Conservation (phyloP, 805 yeast genomes). For the Nakazawaea molendinolei region DNA sequence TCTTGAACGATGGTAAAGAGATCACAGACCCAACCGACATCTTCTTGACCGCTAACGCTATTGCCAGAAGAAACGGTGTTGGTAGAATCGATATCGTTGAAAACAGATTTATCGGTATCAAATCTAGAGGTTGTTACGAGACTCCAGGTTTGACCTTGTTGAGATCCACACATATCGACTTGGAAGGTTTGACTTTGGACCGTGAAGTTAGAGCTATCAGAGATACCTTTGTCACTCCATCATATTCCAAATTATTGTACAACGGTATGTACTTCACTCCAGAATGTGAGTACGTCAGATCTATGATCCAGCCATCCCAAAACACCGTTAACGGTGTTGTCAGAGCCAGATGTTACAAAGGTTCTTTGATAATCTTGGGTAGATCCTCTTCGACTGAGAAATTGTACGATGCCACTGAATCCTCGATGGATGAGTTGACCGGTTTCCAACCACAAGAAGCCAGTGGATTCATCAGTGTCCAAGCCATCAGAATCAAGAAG, state of each 20-base stretch:
- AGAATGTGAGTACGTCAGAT: constrained; percentile 92
- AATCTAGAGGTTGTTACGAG: constrained; percentile 99
- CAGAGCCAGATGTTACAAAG: constrained; percentile 91
- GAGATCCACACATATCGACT: constrained; percentile 90
- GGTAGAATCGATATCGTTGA: constrained; percentile 99
- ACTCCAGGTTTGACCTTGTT: constrained; percentile 96
- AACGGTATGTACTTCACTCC: constrained; percentile 98
- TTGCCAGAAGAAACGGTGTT: constrained; percentile 98
- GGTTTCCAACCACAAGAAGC: constrained; percentile 98
- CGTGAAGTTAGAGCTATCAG: constrained; percentile 97
- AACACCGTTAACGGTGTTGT: constrained; percentile 93
- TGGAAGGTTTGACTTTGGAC: constrained; percentile 95
- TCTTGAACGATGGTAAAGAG: constrained; percentile 51
- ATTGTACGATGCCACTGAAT: constrained; percentile 95
- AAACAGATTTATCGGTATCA: constrained; percentile 97
- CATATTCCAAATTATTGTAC: constrained; percentile 85
- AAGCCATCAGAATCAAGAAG: constrained; percentile 96
- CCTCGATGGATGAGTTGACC: constrained; percentile 98
- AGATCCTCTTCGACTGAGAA: constrained; percentile 95
- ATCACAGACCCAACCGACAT: constrained; percentile 88
- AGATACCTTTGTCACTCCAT: constrained; percentile 91
- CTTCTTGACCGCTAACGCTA: constrained; percentile 85
- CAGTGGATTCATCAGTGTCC: constrained; percentile 95
- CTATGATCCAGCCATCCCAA: constrained; percentile 94
- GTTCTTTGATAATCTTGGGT: constrained; percentile 76